Conservation (phyloP, 2,329 filamentous ascomycete species). For the Microdochium trichocladiopsis region DNA sequence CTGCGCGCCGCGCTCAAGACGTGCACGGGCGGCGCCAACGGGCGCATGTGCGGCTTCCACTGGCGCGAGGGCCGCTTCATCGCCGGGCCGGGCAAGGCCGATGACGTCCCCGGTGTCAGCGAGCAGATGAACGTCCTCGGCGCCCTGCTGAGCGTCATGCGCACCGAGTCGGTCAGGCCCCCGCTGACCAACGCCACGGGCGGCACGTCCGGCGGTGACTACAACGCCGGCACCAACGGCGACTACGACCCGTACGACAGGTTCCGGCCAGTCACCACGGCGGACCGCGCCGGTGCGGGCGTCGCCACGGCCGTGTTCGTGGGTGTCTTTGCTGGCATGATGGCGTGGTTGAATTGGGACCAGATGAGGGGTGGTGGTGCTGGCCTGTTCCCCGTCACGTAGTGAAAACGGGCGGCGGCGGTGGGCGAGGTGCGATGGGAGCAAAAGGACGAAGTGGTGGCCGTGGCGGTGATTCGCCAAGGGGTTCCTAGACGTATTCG, state of each 20-base stretch:
- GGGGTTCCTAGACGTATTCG: no score
- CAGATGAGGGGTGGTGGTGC: not conserved
- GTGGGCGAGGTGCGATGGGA: no score
- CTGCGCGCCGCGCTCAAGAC: slow-evolving; percentile 28
- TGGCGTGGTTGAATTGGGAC: not conserved
- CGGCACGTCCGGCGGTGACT: slow-evolving; percentile 40
- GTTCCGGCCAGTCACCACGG: slow-evolving; percentile 20
- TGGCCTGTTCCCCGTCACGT: not conserved
- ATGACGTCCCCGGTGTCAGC: slow-evolving; percentile 41
- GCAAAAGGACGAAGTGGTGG: no score
- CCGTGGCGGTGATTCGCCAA: no score
- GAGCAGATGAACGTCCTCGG: slow-evolving; percentile 51
- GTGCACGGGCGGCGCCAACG: slow-evolving; percentile 23
- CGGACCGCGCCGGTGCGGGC: slow-evolving; percentile 30
- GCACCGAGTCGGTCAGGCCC: slow-evolving; percentile 23
- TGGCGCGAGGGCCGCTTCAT: slow-evolving; percentile 18
- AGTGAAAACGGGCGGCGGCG: no score
- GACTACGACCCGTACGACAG: slow-evolving; percentile 16
- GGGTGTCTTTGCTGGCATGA: slow-evolving; percentile 4
- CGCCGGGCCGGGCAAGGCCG: no score
- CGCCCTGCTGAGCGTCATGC: slow-evolving; percentile 33
- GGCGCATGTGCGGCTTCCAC: slow-evolving; percentile 13
- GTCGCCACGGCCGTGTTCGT: slow-evolving; percentile 28
- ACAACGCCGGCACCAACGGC: slow-evolving; percentile 20
- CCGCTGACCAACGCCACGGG: slow-evolving; percentile 41